Evolutionary conservation across 2,329 filamentous ascomycete species (phyloP), one percentile per base, ranked within the genome.

Genomic region (Fusarium napiforme): DNA sequence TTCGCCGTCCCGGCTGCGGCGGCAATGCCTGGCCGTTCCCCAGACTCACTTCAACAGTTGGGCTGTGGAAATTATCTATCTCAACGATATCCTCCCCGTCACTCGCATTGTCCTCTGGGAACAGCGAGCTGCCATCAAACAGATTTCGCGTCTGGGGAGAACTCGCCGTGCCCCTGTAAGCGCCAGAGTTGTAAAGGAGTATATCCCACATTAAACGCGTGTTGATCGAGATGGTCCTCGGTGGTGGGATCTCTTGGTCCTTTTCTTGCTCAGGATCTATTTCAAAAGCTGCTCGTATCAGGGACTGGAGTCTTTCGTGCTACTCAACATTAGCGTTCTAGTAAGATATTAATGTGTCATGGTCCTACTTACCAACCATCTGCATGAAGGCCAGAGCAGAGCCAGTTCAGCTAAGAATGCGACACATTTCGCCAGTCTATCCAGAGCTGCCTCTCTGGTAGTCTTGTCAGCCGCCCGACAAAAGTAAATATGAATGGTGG

Each of bases 131-230:
- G 4, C 23, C 43, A 14, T 52, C 43, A 9, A 60, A 60, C 21
- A 60, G 43, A 21, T 26, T 30, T 19, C 26, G 14, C 11, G 21
- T 40, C 16, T 57, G 55, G 1, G 39, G 16, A 16, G 37, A 32
- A 5, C 10, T 23, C 7, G 34, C 16, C 3, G 26, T 52, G 4
- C 34, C 43, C 7, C 34, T 50, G 26, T 60, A 32, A 5, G 57
- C 43, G 7, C 32, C 57, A 21, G 46, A 39, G 26, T 52, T 60
- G 9, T 60, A 60, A 18, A 60, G 57, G 2, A 60, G 57, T 9
- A 60, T 52, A 4, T 60, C 57, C 57, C 43, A 52, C 57, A 60
- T 60, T 10, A 60, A 18, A 26, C 57, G 57, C 11, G 43, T 60
- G 12, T 60, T 60, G 8, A 60, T 60, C 8, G 43, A 60, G 7